Evolutionary conservation across 148 eudicot species (phyloP).

Genomic region (Dianthus caryophyllus): DNA sequence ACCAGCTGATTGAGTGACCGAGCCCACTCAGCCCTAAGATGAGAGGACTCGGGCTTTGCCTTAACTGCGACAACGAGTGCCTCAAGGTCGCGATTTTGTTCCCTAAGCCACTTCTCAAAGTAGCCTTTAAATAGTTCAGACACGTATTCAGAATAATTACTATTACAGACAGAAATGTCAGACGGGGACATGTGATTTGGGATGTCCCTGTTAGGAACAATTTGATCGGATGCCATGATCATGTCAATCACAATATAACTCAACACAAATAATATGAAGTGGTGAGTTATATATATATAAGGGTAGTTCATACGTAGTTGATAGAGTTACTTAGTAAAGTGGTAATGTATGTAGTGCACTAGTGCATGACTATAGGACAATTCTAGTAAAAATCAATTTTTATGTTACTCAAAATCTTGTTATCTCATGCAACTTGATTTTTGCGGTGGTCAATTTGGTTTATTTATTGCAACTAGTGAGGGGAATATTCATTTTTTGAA

Average conservation of each 20-base stretch:
- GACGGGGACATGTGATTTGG: neutral
- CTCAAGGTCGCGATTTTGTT: conserved; percentile 37
- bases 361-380: neutral
- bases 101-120: conserved; percentile 51
- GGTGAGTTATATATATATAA: neutral
- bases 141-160: conserved; percentile 7
- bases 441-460: neutral
- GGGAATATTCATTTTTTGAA: too few species aligned
- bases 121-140: conserved; percentile 25
- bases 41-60: conserved; percentile 12
- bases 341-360: neutral
- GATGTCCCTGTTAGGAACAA: neutral
- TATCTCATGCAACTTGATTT: neutral
- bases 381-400: too few species aligned
- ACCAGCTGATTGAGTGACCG: neutral
- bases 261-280: neutral
- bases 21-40: conserved; percentile 1
- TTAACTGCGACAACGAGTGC: conserved; percentile 34
- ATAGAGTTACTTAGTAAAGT: neutral
- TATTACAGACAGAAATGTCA: neutral
- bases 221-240: neutral
- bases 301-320: too few species aligned
- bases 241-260: neutral
- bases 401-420: neutral
- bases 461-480: too few species aligned